phyloP scores from a whole-genome alignment of 164 flowering plant species.

The Nymphaea colorata region DNA sequence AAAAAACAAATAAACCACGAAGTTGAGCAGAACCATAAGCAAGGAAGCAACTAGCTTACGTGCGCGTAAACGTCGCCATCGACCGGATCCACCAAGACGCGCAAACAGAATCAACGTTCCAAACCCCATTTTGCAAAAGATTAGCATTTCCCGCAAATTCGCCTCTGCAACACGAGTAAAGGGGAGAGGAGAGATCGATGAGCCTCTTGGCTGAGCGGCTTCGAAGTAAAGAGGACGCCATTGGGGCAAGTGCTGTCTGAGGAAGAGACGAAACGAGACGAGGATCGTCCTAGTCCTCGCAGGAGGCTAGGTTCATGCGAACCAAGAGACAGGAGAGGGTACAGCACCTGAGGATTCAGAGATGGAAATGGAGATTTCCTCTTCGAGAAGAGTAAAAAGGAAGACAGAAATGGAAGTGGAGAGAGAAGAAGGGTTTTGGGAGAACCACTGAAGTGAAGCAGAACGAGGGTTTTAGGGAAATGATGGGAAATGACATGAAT shows the following conservation, averaged over 20 bases:
- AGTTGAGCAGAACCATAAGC: not conserved
- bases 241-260: constrained; percentile 6
- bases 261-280: too few relatives aligned
- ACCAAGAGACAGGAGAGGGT: too few relatives aligned
- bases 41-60: constrained; percentile 28
- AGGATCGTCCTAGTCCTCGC: too few relatives aligned
- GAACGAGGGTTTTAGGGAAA: too few relatives aligned
- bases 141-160: constrained; percentile 15
- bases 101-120: constrained; percentile 16
- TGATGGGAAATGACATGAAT: too few relatives aligned
- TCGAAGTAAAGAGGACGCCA: constrained; percentile 60
- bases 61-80: constrained; percentile 89
- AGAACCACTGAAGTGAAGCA: too few relatives aligned
- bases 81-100: constrained; percentile 55
- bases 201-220: constrained; percentile 55
- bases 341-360: too few relatives aligned
- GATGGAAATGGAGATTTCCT: too few relatives aligned
- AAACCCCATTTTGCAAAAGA: constrained; percentile 17
- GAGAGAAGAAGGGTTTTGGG: too few relatives aligned
- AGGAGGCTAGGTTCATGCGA: too few relatives aligned
- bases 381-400: too few relatives aligned
- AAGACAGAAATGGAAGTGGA: too few relatives aligned
- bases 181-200: constrained; percentile 31
- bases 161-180: constrained; percentile 35
- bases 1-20: not conserved